Percentiles rank a stretch among this genome's conserved stretches.
Conservation (phyloP, 305 asterid genomes). For the Solanum hybrid region DNA sequence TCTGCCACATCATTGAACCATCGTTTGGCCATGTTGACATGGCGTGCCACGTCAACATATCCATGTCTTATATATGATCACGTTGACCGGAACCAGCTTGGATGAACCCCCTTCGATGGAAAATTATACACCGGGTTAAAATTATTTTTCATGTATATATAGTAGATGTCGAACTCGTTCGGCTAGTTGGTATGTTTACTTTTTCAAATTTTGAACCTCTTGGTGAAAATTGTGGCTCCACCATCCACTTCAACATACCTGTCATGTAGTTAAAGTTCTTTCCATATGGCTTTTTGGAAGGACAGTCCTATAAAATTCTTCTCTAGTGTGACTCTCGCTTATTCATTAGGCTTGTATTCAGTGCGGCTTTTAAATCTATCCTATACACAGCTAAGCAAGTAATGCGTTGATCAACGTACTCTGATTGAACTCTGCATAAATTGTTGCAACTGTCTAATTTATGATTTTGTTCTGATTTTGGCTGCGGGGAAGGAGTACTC, state of each 20-base stretch:
- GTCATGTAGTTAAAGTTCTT: neutral
- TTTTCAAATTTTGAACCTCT: neutral
- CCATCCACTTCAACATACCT: neutral
- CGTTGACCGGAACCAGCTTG: neutral
- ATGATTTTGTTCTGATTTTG: neutral
- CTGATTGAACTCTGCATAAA: neutral
- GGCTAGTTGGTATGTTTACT: neutral
- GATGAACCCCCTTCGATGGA: neutral
- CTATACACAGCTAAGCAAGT: neutral
- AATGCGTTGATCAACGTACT: neutral
- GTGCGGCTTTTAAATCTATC: neutral
- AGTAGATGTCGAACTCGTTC: neutral
- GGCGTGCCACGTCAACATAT: neutral
- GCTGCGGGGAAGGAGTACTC: neutral
- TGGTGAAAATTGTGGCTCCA: too few species aligned
- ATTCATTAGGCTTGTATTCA: neutral
- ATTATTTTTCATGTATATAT: neutral
- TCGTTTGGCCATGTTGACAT: neutral
- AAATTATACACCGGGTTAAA: too few species aligned
- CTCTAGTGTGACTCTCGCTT: neutral
- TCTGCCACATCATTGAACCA: neutral
- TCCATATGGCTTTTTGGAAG: neutral
- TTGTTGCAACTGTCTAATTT: neutral
- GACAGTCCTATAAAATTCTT: neutral
- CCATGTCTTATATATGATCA: neutral